A percentile compares a stretch with the other conserved stretches of the same genome.
These are phyloP conservation scores for Paecilomyces variotii DNA, from an alignment of 2,329 filamentous ascomycete species.

Conservation along the genomic window DNA sequence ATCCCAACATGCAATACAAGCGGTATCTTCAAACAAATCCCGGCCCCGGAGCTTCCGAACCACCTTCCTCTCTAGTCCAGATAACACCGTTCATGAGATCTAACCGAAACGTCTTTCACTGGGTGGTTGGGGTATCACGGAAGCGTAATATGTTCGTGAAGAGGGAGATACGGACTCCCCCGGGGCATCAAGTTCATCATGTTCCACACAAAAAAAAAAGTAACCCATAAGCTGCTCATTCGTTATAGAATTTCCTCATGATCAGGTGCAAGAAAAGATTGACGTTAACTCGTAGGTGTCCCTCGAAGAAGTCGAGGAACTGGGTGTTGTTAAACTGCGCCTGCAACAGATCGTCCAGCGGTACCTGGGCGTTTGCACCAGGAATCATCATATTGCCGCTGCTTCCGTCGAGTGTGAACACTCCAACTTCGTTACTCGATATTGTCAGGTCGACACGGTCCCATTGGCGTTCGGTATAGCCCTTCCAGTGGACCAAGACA, in stretches of 20 bases:
- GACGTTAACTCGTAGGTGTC: slow-evolving; percentile 81
- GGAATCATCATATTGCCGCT: slow-evolving; percentile 93
- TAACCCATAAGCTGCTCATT: slow-evolving; percentile 18
- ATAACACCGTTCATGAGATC: not conserved
- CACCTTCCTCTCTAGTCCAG: not conserved
- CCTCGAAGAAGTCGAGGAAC: slow-evolving; percentile 91
- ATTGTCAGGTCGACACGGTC: slow-evolving; percentile 92
- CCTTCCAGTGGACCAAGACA: slow-evolving; percentile 84
- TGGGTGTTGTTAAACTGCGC: slow-evolving; percentile 96
- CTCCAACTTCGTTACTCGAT: slow-evolving; percentile 83
- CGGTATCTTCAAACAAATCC: not conserved
- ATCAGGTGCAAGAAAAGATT: slow-evolving; percentile 93
- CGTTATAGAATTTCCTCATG: slow-evolving; percentile 94
- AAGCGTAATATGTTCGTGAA: not conserved
- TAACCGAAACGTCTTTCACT: not conserved
- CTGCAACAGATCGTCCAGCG: slow-evolving; percentile 87
- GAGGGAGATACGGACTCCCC: not conserved
- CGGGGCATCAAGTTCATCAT: not conserved
- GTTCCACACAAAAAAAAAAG: not conserved
- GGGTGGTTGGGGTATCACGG: not conserved
- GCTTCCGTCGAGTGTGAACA: slow-evolving; percentile 87
- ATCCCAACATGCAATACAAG: not conserved
- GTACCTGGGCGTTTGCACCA: slow-evolving; percentile 77
- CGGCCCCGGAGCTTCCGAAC: not conserved
- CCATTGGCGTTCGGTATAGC: slow-evolving; percentile 75